Base-by-base conservation (phyloP, 805 yeast genomes). In the Middelhovenomyces tepae region DNA sequence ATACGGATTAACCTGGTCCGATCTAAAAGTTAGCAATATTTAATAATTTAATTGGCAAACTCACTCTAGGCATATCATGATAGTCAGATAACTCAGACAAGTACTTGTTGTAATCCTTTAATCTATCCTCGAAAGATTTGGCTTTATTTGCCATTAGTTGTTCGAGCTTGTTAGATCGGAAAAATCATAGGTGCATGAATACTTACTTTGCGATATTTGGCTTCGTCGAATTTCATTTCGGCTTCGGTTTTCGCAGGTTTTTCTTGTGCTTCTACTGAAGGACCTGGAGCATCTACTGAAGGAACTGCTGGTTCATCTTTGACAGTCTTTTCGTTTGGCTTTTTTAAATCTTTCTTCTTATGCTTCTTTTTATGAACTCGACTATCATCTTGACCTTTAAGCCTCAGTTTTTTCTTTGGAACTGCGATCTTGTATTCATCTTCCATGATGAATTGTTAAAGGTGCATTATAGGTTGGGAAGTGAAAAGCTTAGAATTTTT, bases 11-110 rank as follows among this genome's bases (percentile, higher is more conserved):
- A n/a, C n/a, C n/a, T n/a, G n/a, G n/a, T n/a, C n/a, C n/a, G n/a
- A n/a, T n/a, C n/a, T n/a, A n/a, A n/a, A n/a, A n/a, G n/a, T n/a
- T n/a, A n/a, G n/a, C n/a, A n/a, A n/a, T n/a, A n/a, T n/a, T n/a
- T n/a, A n/a, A n/a, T n/a, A n/a, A n/a, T n/a, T n/a, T n/a, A n/a
- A n/a, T n/a, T n/a, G n/a, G n/a, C n/a, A n/a, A n/a, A n/a, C n/a
- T n/a, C n/a, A n/a, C n/a, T n/a, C n/a, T 33, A 27, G 52, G 52
- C 52, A 47, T 46, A 14, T 47, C 52, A 23, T 47, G 31, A 28
- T 47, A 53, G 18, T 47, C 52, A 6, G 42, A 44, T 10, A 47
- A 36, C 16, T 37, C 32, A 25, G 39, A 33, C 14, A 47, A 35
- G 27, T 48, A 47, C 17, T 41, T 31, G 33, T 47, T 47, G 31